phyloP scores from a whole-genome alignment of 208 protist genomes.

The Leishmania tarentolae region DNA sequence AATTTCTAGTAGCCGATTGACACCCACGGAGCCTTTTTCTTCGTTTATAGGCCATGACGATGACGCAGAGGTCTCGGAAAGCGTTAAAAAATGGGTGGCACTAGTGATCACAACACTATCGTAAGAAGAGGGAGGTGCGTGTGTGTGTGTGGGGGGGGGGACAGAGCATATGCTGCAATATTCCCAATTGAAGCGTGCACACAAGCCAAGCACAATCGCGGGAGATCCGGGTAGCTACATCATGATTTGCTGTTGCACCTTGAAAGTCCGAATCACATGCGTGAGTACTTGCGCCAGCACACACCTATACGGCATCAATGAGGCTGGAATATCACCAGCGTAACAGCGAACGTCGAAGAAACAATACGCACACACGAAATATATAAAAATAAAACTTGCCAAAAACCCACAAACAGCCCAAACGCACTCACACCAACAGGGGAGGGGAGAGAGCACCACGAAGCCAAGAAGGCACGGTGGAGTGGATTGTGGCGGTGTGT shows the following conservation, averaged over 20 bases:
- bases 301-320: background rate
- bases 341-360: background rate
- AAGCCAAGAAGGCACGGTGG: background rate
- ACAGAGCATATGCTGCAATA: no score
- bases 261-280: background rate
- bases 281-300: background rate
- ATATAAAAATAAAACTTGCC: no score
- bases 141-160: no score
- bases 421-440: constrained; percentile 3
- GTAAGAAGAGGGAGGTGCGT: no score
- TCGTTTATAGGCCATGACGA: background rate
- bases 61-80: background rate
- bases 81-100: background rate
- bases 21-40: background rate
- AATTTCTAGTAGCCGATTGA: background rate
- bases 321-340: background rate
- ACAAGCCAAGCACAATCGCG: background rate
- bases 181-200: background rate
- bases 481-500: background rate
- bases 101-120: no score
- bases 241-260: background rate
- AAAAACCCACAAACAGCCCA: background rate
- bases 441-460: background rate
- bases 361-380: background rate
- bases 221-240: background rate